phyloP scores from a whole-genome alignment of 768 basidiomycete species.

The Amylocystis lapponica region DNA sequence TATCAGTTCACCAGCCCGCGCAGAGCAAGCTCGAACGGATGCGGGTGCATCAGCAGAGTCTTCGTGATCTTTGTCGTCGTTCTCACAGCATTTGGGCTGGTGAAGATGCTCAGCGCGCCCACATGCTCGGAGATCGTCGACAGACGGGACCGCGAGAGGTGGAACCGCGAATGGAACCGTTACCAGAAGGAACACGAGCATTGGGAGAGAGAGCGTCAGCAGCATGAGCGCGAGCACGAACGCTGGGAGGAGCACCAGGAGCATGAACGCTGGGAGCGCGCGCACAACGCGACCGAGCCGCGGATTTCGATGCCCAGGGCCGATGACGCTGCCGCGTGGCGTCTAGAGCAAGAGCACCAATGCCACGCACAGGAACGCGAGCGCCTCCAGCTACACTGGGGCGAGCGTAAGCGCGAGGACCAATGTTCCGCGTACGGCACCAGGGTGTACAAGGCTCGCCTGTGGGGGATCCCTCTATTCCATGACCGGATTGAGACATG shows the following conservation, averaged over 20 bases:
- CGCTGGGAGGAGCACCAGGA: conserved; percentile 5
- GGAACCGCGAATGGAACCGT: background rate
- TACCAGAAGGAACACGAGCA: conserved; percentile 4
- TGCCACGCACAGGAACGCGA: conserved; percentile 1
- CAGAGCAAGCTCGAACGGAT: too few relatives aligned
- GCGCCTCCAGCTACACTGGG: conserved; percentile 12
- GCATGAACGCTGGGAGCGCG: background rate
- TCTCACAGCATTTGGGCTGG: too few relatives aligned
- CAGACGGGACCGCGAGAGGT: conserved; percentile 4
- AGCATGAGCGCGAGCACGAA: conserved; percentile 7
- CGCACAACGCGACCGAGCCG: too few relatives aligned
- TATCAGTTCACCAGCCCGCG: too few relatives aligned
- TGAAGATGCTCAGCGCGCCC: background rate
- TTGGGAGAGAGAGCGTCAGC: conserved; percentile 6
- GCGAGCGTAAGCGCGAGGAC: conserved; percentile 1
- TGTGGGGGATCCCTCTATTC: conserved; percentile 6
- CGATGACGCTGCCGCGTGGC: too few relatives aligned
- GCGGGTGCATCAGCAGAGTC: too few relatives aligned
- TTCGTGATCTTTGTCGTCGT: too few relatives aligned
- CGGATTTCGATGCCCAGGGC: too few relatives aligned
- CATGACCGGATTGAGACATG: conserved; percentile 12
- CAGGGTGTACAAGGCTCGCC: conserved; percentile 13
- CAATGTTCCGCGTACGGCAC: conserved; percentile 12
- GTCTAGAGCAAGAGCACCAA: conserved; percentile 7
- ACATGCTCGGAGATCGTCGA: background rate